A percentile compares a stretch with the other conserved stretches of the same genome.
phyloP scores from a whole-genome alignment of 1,284 basidiomycete species.

The Irpex sp. region DNA sequence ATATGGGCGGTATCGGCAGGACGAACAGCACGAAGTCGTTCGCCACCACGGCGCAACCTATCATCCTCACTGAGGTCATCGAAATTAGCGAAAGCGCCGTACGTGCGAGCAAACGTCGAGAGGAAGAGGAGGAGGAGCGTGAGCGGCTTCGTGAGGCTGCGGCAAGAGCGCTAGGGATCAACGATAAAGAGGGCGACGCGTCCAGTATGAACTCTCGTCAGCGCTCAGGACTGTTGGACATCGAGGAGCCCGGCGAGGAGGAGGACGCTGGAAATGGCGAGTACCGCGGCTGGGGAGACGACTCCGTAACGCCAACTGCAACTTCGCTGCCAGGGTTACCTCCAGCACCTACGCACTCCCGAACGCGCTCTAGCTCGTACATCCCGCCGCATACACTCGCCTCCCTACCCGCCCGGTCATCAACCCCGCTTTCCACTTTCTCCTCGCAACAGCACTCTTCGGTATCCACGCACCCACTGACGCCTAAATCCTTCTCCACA shows the following conservation, averaged over 20 bases:
- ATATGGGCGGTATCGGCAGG: slow-evolving; percentile 39
- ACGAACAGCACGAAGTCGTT: slow-evolving; percentile 34
- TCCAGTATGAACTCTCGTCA: slow-evolving; percentile 8
- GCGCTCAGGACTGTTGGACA: slow-evolving; percentile 3
- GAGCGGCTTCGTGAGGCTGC: slow-evolving; percentile 69
- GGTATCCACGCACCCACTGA: background rate
- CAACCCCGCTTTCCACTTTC: background rate
- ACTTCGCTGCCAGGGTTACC: background rate
- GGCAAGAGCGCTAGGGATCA: slow-evolving; percentile 69
- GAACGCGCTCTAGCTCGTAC: slow-evolving; percentile 12
- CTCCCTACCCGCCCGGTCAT: background rate
- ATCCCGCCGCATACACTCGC: slow-evolving; percentile 5
- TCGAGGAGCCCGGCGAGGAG: slow-evolving; percentile 16
- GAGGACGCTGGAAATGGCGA: slow-evolving; percentile 16
- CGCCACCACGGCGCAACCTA: slow-evolving; percentile 16
- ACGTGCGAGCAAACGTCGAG: slow-evolving; percentile 28
- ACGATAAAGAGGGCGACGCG: slow-evolving; percentile 16
- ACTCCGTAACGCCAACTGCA: slow-evolving; percentile 3
- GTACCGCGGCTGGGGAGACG: slow-evolving; percentile 4
- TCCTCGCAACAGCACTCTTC: background rate
- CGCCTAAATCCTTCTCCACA: slow-evolving; percentile 6
- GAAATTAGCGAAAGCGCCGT: slow-evolving; percentile 54
- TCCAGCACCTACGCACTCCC: slow-evolving; percentile 13
- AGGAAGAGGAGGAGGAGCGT: slow-evolving; percentile 67
- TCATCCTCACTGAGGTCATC: slow-evolving; percentile 64